Conservation (phyloP, 257 asterid genomes). For the Echites panduratus region DNA sequence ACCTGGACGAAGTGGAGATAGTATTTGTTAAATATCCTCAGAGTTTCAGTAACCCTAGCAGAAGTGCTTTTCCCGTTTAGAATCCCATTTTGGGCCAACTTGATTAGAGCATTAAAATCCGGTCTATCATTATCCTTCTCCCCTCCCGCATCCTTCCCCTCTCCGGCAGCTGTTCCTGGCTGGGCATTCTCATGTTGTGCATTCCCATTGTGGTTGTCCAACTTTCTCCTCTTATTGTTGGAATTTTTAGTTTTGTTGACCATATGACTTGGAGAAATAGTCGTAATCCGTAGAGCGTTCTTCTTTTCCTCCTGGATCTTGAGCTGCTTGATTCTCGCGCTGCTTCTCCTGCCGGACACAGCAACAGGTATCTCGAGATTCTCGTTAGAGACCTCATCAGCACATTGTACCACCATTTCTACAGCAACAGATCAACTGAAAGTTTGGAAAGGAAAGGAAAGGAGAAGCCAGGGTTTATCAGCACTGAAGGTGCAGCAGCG, state of each 20-base stretch:
- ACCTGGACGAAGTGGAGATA: slow-evolving; percentile 75
- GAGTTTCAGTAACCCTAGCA: slow-evolving; percentile 47
- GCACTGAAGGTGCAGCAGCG: not conserved
- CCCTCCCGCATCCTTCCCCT: not conserved
- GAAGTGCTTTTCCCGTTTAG: not conserved
- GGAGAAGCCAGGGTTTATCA: not conserved
- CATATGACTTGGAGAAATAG: not conserved
- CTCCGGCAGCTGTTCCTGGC: not conserved
- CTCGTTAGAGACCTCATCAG: slow-evolving; percentile 2
- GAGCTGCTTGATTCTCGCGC: slow-evolving; percentile 18
- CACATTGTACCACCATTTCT: slow-evolving; percentile 24
- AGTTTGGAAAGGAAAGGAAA: not conserved
- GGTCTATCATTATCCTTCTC: not conserved
- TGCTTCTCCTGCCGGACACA: slow-evolving; percentile 16
- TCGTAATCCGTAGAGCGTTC: not conserved
- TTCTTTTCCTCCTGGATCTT: slow-evolving; percentile 1
- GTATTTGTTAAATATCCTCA: slow-evolving; percentile 50
- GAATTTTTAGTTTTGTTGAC: not conserved
- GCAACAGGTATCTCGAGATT: slow-evolving; percentile 11
- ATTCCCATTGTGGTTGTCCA: not conserved
- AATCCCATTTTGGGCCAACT: not conserved
- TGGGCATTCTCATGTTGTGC: not conserved
- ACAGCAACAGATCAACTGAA: not conserved
- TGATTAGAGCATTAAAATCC: not conserved
- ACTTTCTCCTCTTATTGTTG: slow-evolving; percentile 4